These are phyloP conservation scores for Melastoma candidum DNA, from an alignment of 441 rosid species.

Conservation along the genomic window DNA sequence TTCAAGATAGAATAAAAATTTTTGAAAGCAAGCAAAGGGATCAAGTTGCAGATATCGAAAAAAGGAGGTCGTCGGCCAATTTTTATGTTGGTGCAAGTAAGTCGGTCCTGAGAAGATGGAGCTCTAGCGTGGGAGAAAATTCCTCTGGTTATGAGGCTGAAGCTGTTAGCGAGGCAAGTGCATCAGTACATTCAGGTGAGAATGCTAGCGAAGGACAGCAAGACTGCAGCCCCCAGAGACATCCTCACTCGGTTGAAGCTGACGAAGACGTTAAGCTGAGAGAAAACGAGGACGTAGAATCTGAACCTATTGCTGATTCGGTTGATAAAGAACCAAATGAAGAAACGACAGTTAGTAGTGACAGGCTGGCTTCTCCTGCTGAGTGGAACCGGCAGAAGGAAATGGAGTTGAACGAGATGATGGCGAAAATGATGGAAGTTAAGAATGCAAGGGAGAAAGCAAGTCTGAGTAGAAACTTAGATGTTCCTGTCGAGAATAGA, in stretches of 20 bases:
- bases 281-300: constrained; percentile 15
- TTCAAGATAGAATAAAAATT: constrained; percentile 58
- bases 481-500: constrained; percentile 31
- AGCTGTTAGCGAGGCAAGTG: constrained; percentile 20
- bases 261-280: constrained; percentile 16
- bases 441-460: constrained; percentile 22
- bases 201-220: constrained; percentile 17
- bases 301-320: constrained; percentile 8
- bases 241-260: constrained; percentile 17
- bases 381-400: constrained; percentile 48
- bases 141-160: constrained; percentile 28
- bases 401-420: constrained; percentile 43
- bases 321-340: constrained; percentile 17
- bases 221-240: constrained; percentile 13
- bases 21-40: constrained; percentile 56
- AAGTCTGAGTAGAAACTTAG: constrained; percentile 17
- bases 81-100: constrained; percentile 29
- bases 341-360: constrained; percentile 20
- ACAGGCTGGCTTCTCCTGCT: constrained; percentile 24
- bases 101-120: constrained; percentile 64
- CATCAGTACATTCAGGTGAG: constrained; percentile 20
- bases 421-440: constrained; percentile 36
- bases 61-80: constrained; percentile 25
- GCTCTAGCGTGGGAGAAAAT: constrained; percentile 40
- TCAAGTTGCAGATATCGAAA: constrained; percentile 29